Base-by-base conservation (phyloP, 139 green algal species). In the Medakamo hakoo region DNA sequence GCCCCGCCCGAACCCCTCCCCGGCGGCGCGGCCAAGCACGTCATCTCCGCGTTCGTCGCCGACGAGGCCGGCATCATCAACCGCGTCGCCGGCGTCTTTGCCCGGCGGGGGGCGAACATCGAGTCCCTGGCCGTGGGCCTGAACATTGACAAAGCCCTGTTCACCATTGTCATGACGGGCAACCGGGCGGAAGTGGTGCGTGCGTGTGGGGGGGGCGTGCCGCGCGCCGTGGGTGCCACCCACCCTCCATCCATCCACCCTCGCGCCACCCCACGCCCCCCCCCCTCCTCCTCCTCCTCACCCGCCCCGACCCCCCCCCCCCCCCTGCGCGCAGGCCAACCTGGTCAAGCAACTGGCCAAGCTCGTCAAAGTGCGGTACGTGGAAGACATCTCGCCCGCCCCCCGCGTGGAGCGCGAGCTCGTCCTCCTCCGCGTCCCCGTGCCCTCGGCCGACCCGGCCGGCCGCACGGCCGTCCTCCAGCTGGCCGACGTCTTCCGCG, bases 31-130 rank as follows among this genome's bases (percentile, higher is more conserved):
- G 69, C 80, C 52, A 95, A 96, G 72, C 89, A 95, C 75, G 84
- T 86, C n/a, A 78, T 98, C 28, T 89, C 78, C 5, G 81, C 96
- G 21, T 98, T 97, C 75, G 92, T 98, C 9, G 86, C 86, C 0
- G 92, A 98, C 70, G 92, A 97, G 73, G 73, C 80, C n/a, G 92
- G 92, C 29, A 79, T 98, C 40, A 98, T 98, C 77, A 97, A 98
- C 77, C 79, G 92, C 22, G 90, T 98, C 4, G 86, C 92, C 4
- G 92, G 91, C 49, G 92, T 98, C 27, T 98, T 98, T 72, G 91
- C 89, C 0, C 68, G 88, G 31, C 67, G 88, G 76, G 85, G 88
- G 80, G 80, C 84, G 55, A 98, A 98, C 81, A 98, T 98, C 62
- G 92, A 98, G 66, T 90, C 80, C 1, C 73, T 98, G 56, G 91